A percentile compares a stretch with the other conserved stretches of the same genome.
These are phyloP conservation scores for Cyphellophora attinorum DNA, from an alignment of 2,329 filamentous ascomycete genomes.

Conservation along the genomic window DNA sequence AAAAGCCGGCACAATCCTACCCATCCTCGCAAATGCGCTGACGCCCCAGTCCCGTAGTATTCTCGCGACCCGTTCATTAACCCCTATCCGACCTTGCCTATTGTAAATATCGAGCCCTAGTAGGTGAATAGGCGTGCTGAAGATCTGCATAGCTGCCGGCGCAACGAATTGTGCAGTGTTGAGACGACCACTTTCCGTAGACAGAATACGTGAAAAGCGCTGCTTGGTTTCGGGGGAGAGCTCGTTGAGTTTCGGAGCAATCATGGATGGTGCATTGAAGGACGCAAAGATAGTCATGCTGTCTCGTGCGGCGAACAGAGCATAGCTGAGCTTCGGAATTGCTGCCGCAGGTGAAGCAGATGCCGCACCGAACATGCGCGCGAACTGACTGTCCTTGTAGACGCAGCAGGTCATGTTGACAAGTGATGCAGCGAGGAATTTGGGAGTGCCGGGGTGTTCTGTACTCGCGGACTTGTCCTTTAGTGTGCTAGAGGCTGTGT, in stretches of 20 bases:
- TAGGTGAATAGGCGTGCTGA: constrained; percentile 74
- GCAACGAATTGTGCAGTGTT: constrained; percentile 65
- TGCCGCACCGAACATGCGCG: constrained; percentile 53
- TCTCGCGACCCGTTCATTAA: constrained; percentile 49
- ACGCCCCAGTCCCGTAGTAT: constrained; percentile 66
- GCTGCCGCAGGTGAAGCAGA: constrained; percentile 32
- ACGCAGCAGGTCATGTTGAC: constrained; percentile 72
- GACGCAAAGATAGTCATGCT: constrained; percentile 80
- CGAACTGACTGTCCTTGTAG: constrained; percentile 80
- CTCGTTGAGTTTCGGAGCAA: constrained; percentile 63
- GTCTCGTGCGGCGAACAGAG: constrained; percentile 68
- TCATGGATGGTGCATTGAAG: constrained; percentile 76
- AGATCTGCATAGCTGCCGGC: constrained; percentile 65
- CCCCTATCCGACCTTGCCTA: constrained; percentile 37
- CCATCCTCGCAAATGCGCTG: constrained; percentile 64
- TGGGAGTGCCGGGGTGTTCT: constrained; percentile 65
- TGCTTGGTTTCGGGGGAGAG: constrained; percentile 39
- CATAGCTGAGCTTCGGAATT: constrained; percentile 55
- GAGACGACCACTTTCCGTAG: constrained; percentile 17
- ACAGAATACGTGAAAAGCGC: constrained; percentile 31
- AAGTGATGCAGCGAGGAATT: constrained; percentile 71
- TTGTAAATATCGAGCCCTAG: constrained; percentile 81
- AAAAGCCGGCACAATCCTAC: constrained; percentile 71
- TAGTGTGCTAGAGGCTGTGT: constrained; percentile 64
- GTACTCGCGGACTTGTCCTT: constrained; percentile 45